phyloP scores from a whole-genome alignment of 208 protist genomes.

The Crithidia acanthocephali region DNA sequence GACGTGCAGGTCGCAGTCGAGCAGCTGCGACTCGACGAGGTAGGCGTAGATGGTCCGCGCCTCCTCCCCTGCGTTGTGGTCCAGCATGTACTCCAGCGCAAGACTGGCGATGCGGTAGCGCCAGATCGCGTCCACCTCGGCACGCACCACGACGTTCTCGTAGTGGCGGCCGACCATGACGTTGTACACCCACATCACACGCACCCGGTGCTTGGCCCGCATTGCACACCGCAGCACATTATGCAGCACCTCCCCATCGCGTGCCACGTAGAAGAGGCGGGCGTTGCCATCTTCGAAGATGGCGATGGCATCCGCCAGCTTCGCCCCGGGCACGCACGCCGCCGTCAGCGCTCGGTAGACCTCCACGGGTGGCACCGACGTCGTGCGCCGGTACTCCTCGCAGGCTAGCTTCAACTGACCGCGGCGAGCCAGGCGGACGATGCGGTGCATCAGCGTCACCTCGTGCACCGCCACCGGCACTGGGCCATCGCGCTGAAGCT shows the following conservation, averaged over 20 bases:
- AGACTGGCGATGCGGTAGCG: conserved; percentile 76
- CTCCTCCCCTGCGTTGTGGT: conserved; percentile 72
- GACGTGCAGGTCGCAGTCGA: conserved; percentile 82
- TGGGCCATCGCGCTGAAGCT: conserved; percentile 56
- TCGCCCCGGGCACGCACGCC: conserved; percentile 72
- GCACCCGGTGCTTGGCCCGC: conserved; percentile 73
- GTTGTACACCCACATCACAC: conserved; percentile 92
- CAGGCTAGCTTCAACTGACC: conserved; percentile 89
- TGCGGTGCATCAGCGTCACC: conserved; percentile 77
- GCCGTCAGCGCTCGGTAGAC: conserved; percentile 88
- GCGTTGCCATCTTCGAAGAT: conserved; percentile 91
- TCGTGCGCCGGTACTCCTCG: conserved; percentile 87
- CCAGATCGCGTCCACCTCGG: conserved; percentile 82
- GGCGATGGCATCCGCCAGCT: conserved; percentile 85
- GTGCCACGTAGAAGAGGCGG: conserved; percentile 81
- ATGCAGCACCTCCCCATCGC: conserved; percentile 86
- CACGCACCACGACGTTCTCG: conserved; percentile 86
- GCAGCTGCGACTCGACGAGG: conserved; percentile 61
- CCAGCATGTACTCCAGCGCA: conserved; percentile 77
- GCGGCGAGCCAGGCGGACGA: conserved; percentile 68
- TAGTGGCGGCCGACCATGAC: conserved; percentile 84
- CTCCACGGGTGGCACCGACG: conserved; percentile 86
- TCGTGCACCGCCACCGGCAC: conserved; percentile 64
- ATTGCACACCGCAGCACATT: conserved; percentile 88
- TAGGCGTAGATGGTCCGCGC: conserved; percentile 75